Evolutionary conservation across 768 basidiomycete genomes (phyloP).

Genomic region (Udeniomyces megalosporus): DNA sequence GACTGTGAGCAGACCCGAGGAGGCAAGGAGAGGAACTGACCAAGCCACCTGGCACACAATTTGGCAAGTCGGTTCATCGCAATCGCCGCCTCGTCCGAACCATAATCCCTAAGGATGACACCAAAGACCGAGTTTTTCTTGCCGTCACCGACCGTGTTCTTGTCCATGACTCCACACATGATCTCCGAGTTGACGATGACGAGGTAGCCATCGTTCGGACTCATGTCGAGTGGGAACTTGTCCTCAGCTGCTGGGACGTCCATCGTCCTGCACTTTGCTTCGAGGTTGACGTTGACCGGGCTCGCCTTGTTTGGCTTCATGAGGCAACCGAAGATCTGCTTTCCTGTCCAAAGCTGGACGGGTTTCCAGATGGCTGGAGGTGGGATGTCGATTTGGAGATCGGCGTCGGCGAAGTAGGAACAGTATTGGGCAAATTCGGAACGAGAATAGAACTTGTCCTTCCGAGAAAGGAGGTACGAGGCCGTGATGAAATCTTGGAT

Average conservation of each 20-base stretch:
- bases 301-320: constrained; percentile 82
- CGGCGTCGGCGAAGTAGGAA: constrained; percentile 80
- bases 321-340: constrained; percentile 92
- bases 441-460: constrained; percentile 84
- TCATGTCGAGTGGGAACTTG: constrained; percentile 55
- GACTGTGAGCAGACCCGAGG: neutral
- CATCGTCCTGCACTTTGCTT: constrained; percentile 76
- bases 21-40: constrained; percentile 34
- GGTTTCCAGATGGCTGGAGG: constrained; percentile 92
- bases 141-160: constrained; percentile 88
- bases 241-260: constrained; percentile 25
- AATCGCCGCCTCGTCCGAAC: constrained; percentile 76
- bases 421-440: constrained; percentile 93
- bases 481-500: constrained; percentile 99
- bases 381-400: constrained; percentile 83
- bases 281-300: constrained; percentile 79
- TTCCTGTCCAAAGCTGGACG: constrained; percentile 85
- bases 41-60: constrained; percentile 81
- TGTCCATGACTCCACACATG: constrained; percentile 99
- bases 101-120: constrained; percentile 92
- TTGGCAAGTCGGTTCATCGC: constrained; percentile 96
- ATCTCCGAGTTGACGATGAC: constrained; percentile 95
- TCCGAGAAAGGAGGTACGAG: constrained; percentile 81
- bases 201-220: constrained; percentile 94
- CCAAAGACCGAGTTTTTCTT: constrained; percentile 99